A percentile compares a stretch with the other conserved stretches of the same genome.
Evolutionary conservation across 163 green algal species (phyloP).

Genomic region (Trebouxia gelatinosa): DNA sequence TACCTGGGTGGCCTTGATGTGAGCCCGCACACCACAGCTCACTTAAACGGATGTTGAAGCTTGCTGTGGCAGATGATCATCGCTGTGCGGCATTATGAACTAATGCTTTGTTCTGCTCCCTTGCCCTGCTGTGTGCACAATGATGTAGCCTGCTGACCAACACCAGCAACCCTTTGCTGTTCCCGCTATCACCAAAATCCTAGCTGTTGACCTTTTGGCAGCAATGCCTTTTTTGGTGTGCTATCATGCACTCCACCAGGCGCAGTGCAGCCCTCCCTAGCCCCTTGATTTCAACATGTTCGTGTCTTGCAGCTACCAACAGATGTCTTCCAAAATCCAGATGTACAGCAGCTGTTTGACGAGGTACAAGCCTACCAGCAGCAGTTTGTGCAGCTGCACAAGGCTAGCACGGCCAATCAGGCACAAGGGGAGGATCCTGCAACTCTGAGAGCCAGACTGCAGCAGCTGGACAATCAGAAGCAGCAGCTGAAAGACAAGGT

Average conservation of each 20-base stretch:
- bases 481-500: constrained; percentile 21
- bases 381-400: constrained; percentile 30
- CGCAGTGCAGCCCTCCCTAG: no score
- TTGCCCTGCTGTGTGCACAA: no score
- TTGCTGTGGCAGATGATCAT: not conserved
- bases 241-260: no score
- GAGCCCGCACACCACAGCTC: not conserved
- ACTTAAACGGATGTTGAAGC: not conserved
- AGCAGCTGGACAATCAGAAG: constrained; percentile 31
- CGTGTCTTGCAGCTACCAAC: not conserved
- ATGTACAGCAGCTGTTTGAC: constrained; percentile 22
- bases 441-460: constrained; percentile 19
- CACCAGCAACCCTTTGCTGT: no score
- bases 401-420: not conserved
- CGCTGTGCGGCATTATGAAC: no score
- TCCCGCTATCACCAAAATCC: no score
- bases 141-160: no score
- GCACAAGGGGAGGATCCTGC: not conserved
- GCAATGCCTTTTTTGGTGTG: no score
- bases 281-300: no score
- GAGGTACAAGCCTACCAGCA: constrained; percentile 18
- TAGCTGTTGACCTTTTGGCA: no score
- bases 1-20: constrained; percentile 24
- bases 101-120: no score
- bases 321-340: constrained; percentile 24